Conservation (phyloP, 768 basidiomycete genomes). For the Phanerodontia chrysosporium region DNA sequence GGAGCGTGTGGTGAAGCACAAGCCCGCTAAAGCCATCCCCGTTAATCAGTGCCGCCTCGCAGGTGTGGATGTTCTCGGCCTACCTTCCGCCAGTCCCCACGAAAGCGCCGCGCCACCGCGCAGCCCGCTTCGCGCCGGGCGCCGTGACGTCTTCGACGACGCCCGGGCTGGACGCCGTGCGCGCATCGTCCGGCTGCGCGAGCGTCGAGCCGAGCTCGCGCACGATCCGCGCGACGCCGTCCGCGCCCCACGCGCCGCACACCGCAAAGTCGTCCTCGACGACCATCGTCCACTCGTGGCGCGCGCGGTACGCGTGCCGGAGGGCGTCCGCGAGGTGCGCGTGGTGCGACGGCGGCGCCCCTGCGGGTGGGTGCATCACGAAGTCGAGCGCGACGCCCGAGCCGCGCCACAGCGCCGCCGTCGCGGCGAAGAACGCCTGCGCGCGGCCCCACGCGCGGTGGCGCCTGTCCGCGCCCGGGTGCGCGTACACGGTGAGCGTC, state of each 20-base stretch:
- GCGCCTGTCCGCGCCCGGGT: not conserved
- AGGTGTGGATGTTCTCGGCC: no score
- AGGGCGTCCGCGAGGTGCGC: conserved; percentile 6
- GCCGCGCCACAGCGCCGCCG: not conserved
- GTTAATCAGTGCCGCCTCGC: no score
- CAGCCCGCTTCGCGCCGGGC: not conserved
- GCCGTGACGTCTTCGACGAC: not conserved
- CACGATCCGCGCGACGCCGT: conserved; percentile 1
- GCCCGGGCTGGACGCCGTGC: not conserved
- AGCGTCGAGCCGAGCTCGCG: not conserved
- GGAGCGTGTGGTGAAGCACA: conserved; percentile 6
- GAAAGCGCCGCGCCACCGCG: conserved; percentile 8
- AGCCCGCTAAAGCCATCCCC: conserved; percentile 9
- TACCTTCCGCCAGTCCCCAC: conserved; percentile 11
- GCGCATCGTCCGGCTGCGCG: not conserved
- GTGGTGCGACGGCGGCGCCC: not conserved
- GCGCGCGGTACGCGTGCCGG: not conserved
- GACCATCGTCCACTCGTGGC: conserved; percentile 11
- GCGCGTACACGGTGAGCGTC: conserved; percentile 6
- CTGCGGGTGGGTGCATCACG: not conserved
- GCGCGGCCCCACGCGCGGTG: conserved; percentile 10
- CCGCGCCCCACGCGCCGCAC: conserved; percentile 8
- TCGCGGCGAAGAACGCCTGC: not conserved
- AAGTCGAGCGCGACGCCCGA: not conserved
- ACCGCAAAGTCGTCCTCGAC: conserved; percentile 11